Percentiles rank a stretch among this genome's conserved stretches.
phyloP scores from a whole-genome alignment of 2,329 filamentous ascomycete species.

The Diaporthe sp. region DNA sequence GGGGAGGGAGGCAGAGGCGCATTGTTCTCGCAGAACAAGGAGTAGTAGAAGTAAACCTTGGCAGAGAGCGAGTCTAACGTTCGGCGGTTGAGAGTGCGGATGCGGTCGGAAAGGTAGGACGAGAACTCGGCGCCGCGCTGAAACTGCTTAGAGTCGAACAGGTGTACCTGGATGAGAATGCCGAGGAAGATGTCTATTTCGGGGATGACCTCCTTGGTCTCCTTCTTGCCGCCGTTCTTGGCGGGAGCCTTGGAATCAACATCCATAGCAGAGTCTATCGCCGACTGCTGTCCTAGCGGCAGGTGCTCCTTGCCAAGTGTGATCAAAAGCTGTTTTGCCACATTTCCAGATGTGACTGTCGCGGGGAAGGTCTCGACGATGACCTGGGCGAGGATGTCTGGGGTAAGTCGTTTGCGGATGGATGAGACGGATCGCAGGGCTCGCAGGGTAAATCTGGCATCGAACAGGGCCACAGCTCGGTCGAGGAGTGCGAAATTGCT shows the following conservation, averaged over 20 bases:
- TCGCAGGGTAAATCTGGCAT: constrained; percentile 93
- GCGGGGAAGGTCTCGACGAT: constrained; percentile 83
- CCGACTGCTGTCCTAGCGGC: constrained; percentile 66
- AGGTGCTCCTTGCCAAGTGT: constrained; percentile 76
- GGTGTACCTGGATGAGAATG: constrained; percentile 86
- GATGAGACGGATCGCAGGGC: constrained; percentile 96
- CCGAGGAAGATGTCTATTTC: constrained; percentile 91
- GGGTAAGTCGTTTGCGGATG: constrained; percentile 88
- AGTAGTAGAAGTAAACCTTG: constrained; percentile 98
- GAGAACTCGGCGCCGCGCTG: constrained; percentile 88
- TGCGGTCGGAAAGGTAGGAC: constrained; percentile 81
- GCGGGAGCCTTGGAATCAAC: constrained; percentile 62
- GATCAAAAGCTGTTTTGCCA: constrained; percentile 76
- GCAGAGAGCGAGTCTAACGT: constrained; percentile 94
- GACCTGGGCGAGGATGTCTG: constrained; percentile 82
- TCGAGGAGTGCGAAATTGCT: constrained; percentile 93
- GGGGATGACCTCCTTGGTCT: constrained; percentile 79
- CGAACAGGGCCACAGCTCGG: constrained; percentile 91
- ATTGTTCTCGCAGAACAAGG: constrained; percentile 92
- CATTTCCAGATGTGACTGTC: constrained; percentile 67
- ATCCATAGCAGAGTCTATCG: constrained; percentile 80
- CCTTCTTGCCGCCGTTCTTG: constrained; percentile 69
- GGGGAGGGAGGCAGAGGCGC: constrained; percentile 88
- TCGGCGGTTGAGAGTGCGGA: constrained; percentile 90
- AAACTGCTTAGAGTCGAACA: constrained; percentile 86